phyloP scores from a whole-genome alignment of 768 basidiomycete species.

The Pleurotus citrinopileatus region DNA sequence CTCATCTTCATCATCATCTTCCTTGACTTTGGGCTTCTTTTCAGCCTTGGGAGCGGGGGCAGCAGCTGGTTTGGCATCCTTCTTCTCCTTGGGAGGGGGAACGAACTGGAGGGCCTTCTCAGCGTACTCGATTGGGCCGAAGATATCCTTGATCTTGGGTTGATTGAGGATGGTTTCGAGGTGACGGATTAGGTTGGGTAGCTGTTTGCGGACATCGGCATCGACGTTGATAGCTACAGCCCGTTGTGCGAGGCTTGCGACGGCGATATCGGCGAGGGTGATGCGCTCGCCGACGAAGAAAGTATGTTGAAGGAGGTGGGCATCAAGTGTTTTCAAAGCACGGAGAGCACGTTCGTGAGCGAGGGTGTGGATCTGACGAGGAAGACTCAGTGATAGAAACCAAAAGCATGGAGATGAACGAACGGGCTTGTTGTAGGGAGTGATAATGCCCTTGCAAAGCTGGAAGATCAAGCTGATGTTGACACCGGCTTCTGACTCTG shows the following conservation, averaged over 20 bases:
- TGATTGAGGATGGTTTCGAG: conserved; percentile 88
- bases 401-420: conserved; percentile 22
- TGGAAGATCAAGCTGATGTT: conserved; percentile 33
- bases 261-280: conserved; percentile 83
- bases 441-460: conserved; percentile 43
- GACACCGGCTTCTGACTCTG: conserved; percentile 59
- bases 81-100: conserved; percentile 79
- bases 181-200: conserved; percentile 80
- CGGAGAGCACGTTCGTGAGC: conserved; percentile 52
- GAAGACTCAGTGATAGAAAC: neutral
- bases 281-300: conserved; percentile 94
- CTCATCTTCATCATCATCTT: conserved; percentile 78
- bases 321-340: conserved; percentile 66
- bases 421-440: conserved; percentile 83
- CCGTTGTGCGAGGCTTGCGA: conserved; percentile 58
- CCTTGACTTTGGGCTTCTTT: conserved; percentile 51
- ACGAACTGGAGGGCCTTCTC: conserved; percentile 72
- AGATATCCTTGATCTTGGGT: conserved; percentile 66
- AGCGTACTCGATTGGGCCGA: conserved; percentile 52
- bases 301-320: conserved; percentile 73
- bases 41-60: conserved; percentile 64
- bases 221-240: conserved; percentile 61
- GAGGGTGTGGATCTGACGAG: conserved; percentile 53
- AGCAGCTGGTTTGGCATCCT: conserved; percentile 57
- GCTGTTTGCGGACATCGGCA: conserved; percentile 56